Percentiles rank a stretch among this genome's conserved stretches.
Conservation (phyloP, 805 yeast genomes). For the Starmerella asiatica region DNA sequence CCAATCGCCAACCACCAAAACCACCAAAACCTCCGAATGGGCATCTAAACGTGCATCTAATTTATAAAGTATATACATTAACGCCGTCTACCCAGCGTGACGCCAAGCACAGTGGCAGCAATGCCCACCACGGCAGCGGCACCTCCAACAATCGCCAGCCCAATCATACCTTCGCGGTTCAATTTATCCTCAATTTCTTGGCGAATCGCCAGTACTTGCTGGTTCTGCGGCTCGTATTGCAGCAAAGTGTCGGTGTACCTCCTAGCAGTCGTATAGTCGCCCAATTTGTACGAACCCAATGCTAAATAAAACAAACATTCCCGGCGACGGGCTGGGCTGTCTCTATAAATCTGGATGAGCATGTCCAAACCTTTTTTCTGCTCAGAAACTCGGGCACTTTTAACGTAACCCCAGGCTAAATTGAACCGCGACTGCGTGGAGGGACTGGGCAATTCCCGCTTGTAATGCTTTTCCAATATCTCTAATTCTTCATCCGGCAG, state of each 20-base stretch:
- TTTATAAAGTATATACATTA: not conserved
- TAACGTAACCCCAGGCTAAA: slow-evolving; percentile 91
- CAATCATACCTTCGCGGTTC: slow-evolving; percentile 76
- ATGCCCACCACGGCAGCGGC: slow-evolving; percentile 70
- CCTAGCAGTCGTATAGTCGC: slow-evolving; percentile 76
- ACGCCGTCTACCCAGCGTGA: slow-evolving; percentile 21
- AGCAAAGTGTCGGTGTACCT: slow-evolving; percentile 69
- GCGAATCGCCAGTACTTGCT: slow-evolving; percentile 60
- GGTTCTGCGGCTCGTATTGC: slow-evolving; percentile 69
- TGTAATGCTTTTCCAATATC: slow-evolving; percentile 61
- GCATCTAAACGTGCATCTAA: not conserved
- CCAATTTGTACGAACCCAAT: slow-evolving; percentile 75
- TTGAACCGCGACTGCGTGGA: slow-evolving; percentile 79
- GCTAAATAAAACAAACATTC: slow-evolving; percentile 82
- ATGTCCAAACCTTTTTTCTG: slow-evolving; percentile 71
- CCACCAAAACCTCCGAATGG: not conserved
- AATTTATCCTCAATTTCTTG: slow-evolving; percentile 71
- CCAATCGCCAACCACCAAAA: no score
- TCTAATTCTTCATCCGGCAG: slow-evolving; percentile 62
- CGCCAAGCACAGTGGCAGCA: slow-evolving; percentile 33
- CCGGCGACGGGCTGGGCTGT: slow-evolving; percentile 68
- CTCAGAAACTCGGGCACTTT: slow-evolving; percentile 46
- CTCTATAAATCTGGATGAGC: slow-evolving; percentile 46
- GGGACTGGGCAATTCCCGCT: slow-evolving; percentile 65
- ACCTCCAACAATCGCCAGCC: slow-evolving; percentile 78